These are phyloP conservation scores for Eucalyptus microcorys DNA, from an alignment of 345 rosid species.

Conservation along the genomic window DNA sequence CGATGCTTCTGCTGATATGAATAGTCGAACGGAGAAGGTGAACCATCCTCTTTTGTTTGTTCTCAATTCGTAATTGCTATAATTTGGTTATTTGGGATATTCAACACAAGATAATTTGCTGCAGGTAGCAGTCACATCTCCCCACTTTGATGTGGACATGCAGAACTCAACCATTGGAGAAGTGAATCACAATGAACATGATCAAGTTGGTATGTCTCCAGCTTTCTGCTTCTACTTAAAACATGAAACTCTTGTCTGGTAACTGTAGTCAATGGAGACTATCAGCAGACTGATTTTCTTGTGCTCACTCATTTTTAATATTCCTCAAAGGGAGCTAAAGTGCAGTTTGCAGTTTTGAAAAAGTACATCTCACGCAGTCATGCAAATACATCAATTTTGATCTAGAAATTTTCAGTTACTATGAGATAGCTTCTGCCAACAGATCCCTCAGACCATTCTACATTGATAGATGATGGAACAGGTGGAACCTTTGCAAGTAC, in stretches of 20 bases:
- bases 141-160: background rate
- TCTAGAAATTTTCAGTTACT: background rate
- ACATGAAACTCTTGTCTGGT: background rate
- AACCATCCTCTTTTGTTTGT: constrained; percentile 1
- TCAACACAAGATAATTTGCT: constrained; percentile 15
- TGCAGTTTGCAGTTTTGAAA: background rate
- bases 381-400: background rate
- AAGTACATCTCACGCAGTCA: background rate
- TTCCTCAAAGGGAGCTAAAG: background rate
- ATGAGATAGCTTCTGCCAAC: background rate
- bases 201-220: constrained; percentile 25
- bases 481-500: constrained; percentile 8
- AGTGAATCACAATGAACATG: constrained; percentile 1
- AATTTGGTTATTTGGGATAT: background rate
- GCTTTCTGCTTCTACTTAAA: background rate
- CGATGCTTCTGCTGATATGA: constrained; percentile 4
- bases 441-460: constrained; percentile 21
- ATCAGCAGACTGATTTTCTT: background rate
- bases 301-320: background rate
- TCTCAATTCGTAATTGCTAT: background rate
- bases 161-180: constrained; percentile 6
- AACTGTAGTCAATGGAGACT: background rate
- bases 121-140: constrained; percentile 15
- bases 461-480: constrained; percentile 11
- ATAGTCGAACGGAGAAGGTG: constrained; percentile 8